Evolutionary conservation across 768 basidiomycete species (phyloP).

Genomic region (Termitomyces sp.): DNA sequence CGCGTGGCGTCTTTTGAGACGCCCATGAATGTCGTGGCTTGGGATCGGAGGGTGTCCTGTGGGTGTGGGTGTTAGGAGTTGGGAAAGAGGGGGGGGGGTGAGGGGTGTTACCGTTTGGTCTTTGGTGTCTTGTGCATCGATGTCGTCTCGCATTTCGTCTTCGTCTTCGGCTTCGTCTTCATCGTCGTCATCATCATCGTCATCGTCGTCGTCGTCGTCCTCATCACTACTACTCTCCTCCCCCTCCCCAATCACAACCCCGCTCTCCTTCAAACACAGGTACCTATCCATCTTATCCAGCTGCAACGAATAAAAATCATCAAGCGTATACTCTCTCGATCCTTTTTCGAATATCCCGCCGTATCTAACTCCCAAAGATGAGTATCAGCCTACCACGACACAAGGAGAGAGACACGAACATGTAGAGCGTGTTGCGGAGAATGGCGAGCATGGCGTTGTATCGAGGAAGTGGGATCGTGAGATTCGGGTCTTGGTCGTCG

Average conservation of each 20-base stretch:
- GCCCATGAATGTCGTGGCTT: slow-evolving; percentile 50
- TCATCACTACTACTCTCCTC: slow-evolving; percentile 61
- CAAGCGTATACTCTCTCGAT: slow-evolving; percentile 80
- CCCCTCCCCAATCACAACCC: slow-evolving; percentile 55
- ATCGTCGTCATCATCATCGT: slow-evolving; percentile 50
- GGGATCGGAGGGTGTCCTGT: slow-evolving; percentile 28
- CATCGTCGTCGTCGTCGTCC: slow-evolving; percentile 56
- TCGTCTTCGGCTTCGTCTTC: slow-evolving; percentile 10
- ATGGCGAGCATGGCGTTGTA: slow-evolving; percentile 91
- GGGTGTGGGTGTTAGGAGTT: too few relatives aligned
- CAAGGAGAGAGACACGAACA: slow-evolving; percentile 43
- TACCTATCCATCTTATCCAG: slow-evolving; percentile 85
- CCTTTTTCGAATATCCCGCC: slow-evolving; percentile 87
- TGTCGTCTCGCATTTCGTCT: too few relatives aligned
- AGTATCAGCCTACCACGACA: background rate
- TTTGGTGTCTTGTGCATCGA: too few relatives aligned
- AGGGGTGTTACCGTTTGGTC: too few relatives aligned
- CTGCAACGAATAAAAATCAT: slow-evolving; percentile 79
- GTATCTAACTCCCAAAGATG: slow-evolving; percentile 48
- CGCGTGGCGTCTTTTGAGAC: slow-evolving; percentile 55
- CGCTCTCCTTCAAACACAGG: slow-evolving; percentile 66
- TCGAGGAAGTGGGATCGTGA: slow-evolving; percentile 62
- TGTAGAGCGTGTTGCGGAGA: slow-evolving; percentile 78
- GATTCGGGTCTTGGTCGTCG: slow-evolving; percentile 61
- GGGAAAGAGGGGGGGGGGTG: too few relatives aligned